Percentiles rank a stretch among this genome's conserved stretches.
These are phyloP conservation scores for Yamadazyma atlantica DNA, from an alignment of 1,139 yeast species.

Conservation along the genomic window DNA sequence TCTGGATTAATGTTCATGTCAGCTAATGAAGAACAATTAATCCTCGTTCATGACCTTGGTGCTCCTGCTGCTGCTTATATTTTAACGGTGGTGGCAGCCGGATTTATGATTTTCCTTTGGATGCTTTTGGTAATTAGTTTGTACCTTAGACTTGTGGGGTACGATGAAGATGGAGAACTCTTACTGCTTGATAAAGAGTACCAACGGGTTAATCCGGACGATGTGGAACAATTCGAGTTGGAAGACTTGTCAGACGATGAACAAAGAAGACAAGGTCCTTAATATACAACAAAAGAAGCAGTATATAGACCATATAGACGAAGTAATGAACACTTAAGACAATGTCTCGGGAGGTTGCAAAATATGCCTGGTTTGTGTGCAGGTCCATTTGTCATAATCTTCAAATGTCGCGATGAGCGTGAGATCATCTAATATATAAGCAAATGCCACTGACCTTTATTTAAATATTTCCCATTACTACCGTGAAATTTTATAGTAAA, in stretches of 20 bases:
- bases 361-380: not conserved
- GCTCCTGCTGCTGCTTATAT: slow-evolving; percentile 86
- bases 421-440: slow-evolving; percentile 1
- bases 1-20: slow-evolving; percentile 86
- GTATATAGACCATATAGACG: not conserved
- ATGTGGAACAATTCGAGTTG: slow-evolving; percentile 35
- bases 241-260: slow-evolving; percentile 31
- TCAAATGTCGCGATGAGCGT: slow-evolving; percentile 5
- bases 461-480: too few relatives aligned
- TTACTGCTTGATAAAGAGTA: slow-evolving; percentile 9
- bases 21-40: slow-evolving; percentile 87
- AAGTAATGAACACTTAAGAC: too few relatives aligned
- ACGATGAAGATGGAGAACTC: slow-evolving; percentile 40
- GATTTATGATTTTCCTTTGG: slow-evolving; percentile 72
- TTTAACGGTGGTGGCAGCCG: slow-evolving; percentile 70
- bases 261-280: slow-evolving; percentile 4
- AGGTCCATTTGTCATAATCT: slow-evolving; percentile 6
- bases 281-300: not conserved
- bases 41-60: slow-evolving; percentile 66
- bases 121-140: slow-evolving; percentile 54
- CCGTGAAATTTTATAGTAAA: too few relatives aligned
- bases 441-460: too few relatives aligned
- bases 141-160: slow-evolving; percentile 55
- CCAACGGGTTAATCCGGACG: slow-evolving; percentile 15
- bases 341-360: too few relatives aligned